Percentiles rank a stretch among this genome's conserved stretches.
Conservation (phyloP, 495 filamentous ascomycete species). For the Aspergillus hancockii region DNA sequence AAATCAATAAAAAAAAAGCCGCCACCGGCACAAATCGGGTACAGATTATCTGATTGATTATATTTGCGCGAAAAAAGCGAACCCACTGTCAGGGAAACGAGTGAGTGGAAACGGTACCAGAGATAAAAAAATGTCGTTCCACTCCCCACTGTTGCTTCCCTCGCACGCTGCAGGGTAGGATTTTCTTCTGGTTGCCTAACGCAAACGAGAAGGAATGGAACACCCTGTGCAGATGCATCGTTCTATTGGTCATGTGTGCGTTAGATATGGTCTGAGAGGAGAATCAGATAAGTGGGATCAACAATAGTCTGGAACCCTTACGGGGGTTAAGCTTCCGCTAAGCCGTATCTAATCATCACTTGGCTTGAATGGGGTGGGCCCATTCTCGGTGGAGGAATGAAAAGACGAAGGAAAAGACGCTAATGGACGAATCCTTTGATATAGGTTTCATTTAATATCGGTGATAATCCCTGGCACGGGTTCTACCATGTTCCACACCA, state of each 20-base stretch:
- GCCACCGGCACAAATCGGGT: neutral
- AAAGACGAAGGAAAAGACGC: neutral
- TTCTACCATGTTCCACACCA: neutral
- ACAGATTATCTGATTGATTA: neutral
- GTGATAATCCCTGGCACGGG: neutral
- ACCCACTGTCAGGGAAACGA: neutral
- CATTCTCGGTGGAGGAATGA: neutral
- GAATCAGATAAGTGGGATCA: neutral
- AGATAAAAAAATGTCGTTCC: neutral
- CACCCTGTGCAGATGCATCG: neutral
- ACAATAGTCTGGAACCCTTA: neutral
- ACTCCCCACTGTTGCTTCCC: neutral
- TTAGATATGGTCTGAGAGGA: neutral
- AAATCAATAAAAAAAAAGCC: neutral
- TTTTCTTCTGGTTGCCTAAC: neutral
- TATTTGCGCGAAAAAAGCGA: neutral
- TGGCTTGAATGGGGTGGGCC: neutral
- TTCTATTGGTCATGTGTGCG: neutral
- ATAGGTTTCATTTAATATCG: neutral
- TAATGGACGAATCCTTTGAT: neutral
- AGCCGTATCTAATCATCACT: neutral
- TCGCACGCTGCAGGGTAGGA: neutral
- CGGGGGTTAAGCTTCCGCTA: constrained; percentile 1
- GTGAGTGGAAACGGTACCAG: neutral
- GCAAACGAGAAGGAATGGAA: neutral